These are phyloP conservation scores for Dioszegia crocea DNA, from an alignment of 768 basidiomycete species.

Conservation along the genomic window DNA sequence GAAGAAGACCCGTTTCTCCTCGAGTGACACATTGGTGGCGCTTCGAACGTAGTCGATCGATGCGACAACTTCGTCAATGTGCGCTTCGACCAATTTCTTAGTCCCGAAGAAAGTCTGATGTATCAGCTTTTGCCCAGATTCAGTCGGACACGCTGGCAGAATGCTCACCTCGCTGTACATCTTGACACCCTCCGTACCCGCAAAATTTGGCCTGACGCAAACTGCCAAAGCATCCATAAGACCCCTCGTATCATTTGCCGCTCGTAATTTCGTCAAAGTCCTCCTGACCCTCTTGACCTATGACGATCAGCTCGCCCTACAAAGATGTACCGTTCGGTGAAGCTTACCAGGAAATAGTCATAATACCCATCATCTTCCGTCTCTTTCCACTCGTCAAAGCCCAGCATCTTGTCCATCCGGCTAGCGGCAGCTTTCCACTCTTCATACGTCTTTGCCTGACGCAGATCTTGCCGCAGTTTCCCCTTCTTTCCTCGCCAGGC, in stretches of 20 bases:
- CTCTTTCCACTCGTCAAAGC: constrained; percentile 85
- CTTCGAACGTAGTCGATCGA: constrained; percentile 73
- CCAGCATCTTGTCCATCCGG: constrained; percentile 71
- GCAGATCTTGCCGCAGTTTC: constrained; percentile 65
- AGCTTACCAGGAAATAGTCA: constrained; percentile 80
- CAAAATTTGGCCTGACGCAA: constrained; percentile 86
- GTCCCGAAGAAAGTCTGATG: constrained; percentile 82
- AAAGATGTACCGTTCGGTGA: constrained; percentile 52
- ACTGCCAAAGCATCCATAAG: constrained; percentile 86
- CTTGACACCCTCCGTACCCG: constrained; percentile 79
- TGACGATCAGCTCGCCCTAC: constrained; percentile 23
- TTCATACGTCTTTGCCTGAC: constrained; percentile 71
- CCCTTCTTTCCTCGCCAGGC: constrained; percentile 90
- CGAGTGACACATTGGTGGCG: constrained; percentile 65
- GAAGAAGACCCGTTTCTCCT: constrained; percentile 91
- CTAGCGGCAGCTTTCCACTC: constrained; percentile 85
- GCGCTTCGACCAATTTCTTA: constrained; percentile 84
- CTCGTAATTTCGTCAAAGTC: constrained; percentile 67
- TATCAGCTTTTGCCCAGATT: background rate
- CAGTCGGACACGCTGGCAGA: background rate
- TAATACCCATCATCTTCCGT: constrained; percentile 81
- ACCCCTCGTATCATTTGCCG: constrained; percentile 74
- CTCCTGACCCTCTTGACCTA: constrained; percentile 58
- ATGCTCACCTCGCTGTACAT: constrained; percentile 76
- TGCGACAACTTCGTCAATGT: constrained; percentile 70